Evolutionary conservation across 352 stramenopile genomes (phyloP).

Genomic region (Phytophthora megakarya): DNA sequence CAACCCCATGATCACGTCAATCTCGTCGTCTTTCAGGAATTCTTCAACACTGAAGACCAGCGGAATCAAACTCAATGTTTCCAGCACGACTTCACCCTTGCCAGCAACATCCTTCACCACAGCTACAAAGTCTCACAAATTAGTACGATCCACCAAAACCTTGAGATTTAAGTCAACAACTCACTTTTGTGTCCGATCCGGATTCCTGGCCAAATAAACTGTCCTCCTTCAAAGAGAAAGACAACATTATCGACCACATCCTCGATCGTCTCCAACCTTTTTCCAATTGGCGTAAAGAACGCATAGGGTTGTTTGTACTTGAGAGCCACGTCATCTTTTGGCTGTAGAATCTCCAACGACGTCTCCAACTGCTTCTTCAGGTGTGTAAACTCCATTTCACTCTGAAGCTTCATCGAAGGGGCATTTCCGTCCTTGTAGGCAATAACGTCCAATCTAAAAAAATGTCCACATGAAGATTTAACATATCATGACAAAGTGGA

Average conservation of each 20-base stretch:
- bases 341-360: conserved; percentile 38
- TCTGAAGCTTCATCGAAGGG: conserved; percentile 34
- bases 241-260: conserved; percentile 52
- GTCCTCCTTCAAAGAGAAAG: conserved; percentile 80
- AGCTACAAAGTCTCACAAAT: too few relatives aligned
- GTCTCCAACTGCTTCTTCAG: conserved; percentile 52
- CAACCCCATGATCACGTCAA: conserved; percentile 73
- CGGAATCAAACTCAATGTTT: conserved; percentile 68
- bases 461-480: conserved; percentile 12
- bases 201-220: conserved; percentile 81
- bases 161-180: neutral
- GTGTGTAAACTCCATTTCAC: conserved; percentile 35
- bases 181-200: conserved; percentile 70
- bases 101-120: conserved; percentile 53
- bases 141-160: neutral
- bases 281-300: conserved; percentile 64
- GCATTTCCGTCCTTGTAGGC: conserved; percentile 68
- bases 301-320: conserved; percentile 78
- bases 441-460: conserved; percentile 46
- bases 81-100: conserved; percentile 54
- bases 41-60: conserved; percentile 79
- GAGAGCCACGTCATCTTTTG: conserved; percentile 28
- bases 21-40: conserved; percentile 77
- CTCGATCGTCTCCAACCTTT: conserved; percentile 45
- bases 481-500: neutral